phyloP scores from a whole-genome alignment of 108 stramenopile species.

The Cyclostephanos tholiformis region DNA sequence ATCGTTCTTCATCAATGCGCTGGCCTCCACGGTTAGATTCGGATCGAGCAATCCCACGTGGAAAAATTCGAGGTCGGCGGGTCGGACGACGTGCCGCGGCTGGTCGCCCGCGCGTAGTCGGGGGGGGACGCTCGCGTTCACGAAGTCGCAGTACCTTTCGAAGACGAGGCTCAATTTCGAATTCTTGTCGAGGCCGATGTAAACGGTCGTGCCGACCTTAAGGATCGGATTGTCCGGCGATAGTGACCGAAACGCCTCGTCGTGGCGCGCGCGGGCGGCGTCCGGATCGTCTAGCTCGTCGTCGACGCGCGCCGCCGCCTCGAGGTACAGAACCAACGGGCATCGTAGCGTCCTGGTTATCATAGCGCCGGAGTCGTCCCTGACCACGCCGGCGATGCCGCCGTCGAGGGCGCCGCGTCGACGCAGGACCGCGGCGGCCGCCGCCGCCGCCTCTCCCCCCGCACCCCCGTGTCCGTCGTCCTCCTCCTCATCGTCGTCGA shows the following conservation, averaged over 20 bases:
- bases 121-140: constrained; percentile 49
- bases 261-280: constrained; percentile 62
- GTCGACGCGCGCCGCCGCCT: background rate
- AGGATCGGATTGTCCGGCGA: constrained; percentile 65
- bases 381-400: constrained; percentile 49
- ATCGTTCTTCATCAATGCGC: constrained; percentile 88
- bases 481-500: constrained; percentile 25
- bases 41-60: constrained; percentile 61
- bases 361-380: constrained; percentile 21
- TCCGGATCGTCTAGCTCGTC: constrained; percentile 10
- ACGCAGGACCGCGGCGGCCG: background rate
- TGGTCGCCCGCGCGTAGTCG: background rate
- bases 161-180: constrained; percentile 69
- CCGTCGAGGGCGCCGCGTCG: constrained; percentile 42
- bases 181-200: constrained; percentile 76
- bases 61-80: constrained; percentile 71
- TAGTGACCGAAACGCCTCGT: constrained; percentile 46
- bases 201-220: constrained; percentile 61
- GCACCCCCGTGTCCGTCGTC: constrained; percentile 18
- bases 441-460: constrained; percentile 24
- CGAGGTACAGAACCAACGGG: constrained; percentile 30
- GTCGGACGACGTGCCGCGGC: constrained; percentile 17
- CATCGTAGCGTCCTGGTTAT: constrained; percentile 38
- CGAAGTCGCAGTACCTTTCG: constrained; percentile 65
- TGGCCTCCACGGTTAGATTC: constrained; percentile 67